A percentile compares a stretch with the other conserved stretches of the same genome.
phyloP scores from a whole-genome alignment of 352 stramenopile species.

The Pythium guiyangense region DNA sequence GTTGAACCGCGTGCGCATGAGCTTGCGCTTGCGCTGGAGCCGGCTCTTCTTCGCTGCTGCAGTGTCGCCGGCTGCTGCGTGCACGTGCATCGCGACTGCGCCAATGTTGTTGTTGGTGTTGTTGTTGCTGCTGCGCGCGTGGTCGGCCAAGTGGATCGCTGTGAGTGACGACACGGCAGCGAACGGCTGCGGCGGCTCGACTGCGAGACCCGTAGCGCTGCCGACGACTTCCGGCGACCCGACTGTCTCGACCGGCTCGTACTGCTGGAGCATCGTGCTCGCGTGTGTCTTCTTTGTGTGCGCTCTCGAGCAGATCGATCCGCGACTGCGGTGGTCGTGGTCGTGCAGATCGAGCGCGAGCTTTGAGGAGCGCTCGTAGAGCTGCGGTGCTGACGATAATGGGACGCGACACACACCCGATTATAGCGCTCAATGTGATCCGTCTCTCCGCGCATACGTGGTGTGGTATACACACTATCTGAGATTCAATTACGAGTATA shows the following conservation, averaged over 20 bases:
- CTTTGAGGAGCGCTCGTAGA: too few species aligned
- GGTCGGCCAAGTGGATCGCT: slow-evolving; percentile 7
- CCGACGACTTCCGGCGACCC: slow-evolving; percentile 6
- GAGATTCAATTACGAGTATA: too few species aligned
- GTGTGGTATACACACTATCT: too few species aligned
- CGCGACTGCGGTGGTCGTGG: too few species aligned
- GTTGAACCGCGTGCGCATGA: slow-evolving; percentile 5
- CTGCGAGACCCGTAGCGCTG: neutral
- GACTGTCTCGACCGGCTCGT: slow-evolving; percentile 6
- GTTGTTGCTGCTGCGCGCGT: neutral
- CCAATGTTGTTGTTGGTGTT: too few species aligned
- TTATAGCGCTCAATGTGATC: too few species aligned
- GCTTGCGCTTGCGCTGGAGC: slow-evolving; percentile 6
- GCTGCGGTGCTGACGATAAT: too few species aligned
- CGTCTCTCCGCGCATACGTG: too few species aligned
- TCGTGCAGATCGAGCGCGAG: too few species aligned
- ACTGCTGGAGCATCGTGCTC: slow-evolving; percentile 9
- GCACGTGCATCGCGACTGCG: neutral
- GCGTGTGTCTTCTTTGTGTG: too few species aligned
- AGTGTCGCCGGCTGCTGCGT: neutral
- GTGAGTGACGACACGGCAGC: slow-evolving; percentile 12
- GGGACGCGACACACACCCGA: too few species aligned
- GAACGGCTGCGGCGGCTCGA: slow-evolving; percentile 6
- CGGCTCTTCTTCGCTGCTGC: neutral
- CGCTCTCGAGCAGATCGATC: neutral